These are phyloP conservation scores for Xanthoconium purpureum DNA, from an alignment of 768 basidiomycete species.

Conservation along the genomic window DNA sequence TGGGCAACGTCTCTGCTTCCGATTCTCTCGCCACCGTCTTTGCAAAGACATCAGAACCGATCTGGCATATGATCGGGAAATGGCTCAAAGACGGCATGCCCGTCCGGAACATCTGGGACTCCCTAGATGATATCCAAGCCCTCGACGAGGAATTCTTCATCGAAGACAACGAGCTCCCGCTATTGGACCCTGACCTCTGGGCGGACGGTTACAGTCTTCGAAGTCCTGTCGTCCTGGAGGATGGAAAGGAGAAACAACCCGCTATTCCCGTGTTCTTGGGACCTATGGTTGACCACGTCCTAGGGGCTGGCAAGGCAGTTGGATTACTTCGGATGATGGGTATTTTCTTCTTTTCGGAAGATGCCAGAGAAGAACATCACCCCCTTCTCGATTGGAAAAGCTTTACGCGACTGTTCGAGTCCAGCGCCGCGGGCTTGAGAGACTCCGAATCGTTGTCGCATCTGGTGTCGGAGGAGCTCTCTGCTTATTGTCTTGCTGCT, in stretches of 20 bases:
- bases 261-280: conserved; percentile 59
- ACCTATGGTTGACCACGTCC: conserved; percentile 53
- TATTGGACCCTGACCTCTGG: conserved; percentile 79
- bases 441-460: conserved; percentile 62
- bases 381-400: conserved; percentile 39
- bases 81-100: conserved; percentile 80
- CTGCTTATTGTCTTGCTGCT: conserved; percentile 52
- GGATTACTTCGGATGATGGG: conserved; percentile 66
- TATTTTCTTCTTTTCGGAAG: conserved; percentile 17
- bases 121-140: conserved; percentile 14
- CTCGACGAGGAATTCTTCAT: conserved; percentile 81
- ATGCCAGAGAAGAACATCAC: conserved; percentile 20
- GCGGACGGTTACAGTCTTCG: conserved; percentile 63
- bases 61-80: conserved; percentile 67
- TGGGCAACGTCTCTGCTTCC: conserved; percentile 54
- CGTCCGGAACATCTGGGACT: conserved; percentile 34
- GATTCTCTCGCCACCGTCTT: conserved; percentile 62
- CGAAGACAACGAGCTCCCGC: conserved; percentile 61
- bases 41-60: conserved; percentile 58
- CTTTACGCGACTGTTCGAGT: conserved; percentile 41
- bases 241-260: conserved; percentile 23
- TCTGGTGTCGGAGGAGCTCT: conserved; percentile 60
- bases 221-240: conserved; percentile 34
- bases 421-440: conserved; percentile 34
- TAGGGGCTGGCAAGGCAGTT: conserved; percentile 72